Conservation (phyloP, 108 stramenopile species). For the Fragilaria radians region DNA sequence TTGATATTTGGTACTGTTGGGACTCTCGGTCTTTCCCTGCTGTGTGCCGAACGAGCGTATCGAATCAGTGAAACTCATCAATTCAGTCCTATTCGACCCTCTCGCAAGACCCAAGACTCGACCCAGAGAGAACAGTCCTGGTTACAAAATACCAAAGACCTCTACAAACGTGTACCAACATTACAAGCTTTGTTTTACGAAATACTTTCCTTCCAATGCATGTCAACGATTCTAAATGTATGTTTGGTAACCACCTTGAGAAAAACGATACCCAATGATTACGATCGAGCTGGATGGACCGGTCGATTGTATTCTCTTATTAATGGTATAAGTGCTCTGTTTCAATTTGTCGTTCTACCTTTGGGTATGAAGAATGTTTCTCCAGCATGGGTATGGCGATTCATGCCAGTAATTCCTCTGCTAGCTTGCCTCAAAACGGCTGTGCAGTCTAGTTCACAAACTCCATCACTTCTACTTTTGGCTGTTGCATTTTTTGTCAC, state of each 20-base stretch:
- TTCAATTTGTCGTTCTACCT: slow-evolving; percentile 75
- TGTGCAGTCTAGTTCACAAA: slow-evolving; percentile 15
- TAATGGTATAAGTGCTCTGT: slow-evolving; percentile 45
- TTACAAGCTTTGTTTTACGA: slow-evolving; percentile 75
- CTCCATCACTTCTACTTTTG: slow-evolving; percentile 52
- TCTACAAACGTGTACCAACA: slow-evolving; percentile 73
- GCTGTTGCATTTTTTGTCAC: slow-evolving; percentile 49
- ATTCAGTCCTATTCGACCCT: slow-evolving; percentile 45
- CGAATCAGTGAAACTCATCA: slow-evolving; percentile 39
- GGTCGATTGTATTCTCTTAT: slow-evolving; percentile 68
- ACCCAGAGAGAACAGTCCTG: too few relatives aligned
- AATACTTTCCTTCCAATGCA: slow-evolving; percentile 70
- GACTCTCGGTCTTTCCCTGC: slow-evolving; percentile 28
- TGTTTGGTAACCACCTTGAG: slow-evolving; percentile 61
- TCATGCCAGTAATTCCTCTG: slow-evolving; percentile 45
- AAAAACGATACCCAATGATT: slow-evolving; percentile 46
- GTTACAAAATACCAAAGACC: slow-evolving; percentile 24
- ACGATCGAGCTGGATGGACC: slow-evolving; percentile 65
- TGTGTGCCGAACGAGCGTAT: slow-evolving; percentile 39
- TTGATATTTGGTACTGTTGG: slow-evolving; percentile 43
- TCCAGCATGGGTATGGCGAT: slow-evolving; percentile 54
- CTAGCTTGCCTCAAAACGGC: slow-evolving; percentile 11
- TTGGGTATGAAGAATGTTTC: slow-evolving; percentile 35
- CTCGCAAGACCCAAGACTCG: slow-evolving; percentile 3
- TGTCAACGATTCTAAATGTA: slow-evolving; percentile 73